Conservation (phyloP, 2,329 filamentous ascomycete species). For the Sporothrix dimorphospora region DNA sequence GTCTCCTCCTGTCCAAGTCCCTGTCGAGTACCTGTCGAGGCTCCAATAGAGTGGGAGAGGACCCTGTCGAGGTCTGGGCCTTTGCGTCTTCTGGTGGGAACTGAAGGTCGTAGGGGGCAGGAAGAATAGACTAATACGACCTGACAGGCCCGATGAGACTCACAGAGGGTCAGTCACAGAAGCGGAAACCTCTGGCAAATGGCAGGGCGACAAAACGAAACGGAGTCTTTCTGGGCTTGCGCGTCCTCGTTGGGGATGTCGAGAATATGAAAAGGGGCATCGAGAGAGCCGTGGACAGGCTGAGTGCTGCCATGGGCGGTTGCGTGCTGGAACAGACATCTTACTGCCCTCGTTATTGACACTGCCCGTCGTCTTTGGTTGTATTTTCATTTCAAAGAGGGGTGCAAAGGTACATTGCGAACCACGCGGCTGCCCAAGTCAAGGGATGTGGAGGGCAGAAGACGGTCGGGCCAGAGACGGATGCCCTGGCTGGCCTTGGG, state of each 20-base stretch:
- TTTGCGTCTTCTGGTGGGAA: background rate
- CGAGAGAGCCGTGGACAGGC: background rate
- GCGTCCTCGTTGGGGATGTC: background rate
- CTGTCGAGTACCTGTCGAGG: background rate
- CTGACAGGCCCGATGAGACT: background rate
- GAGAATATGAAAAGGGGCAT: background rate
- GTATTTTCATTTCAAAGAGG: slow-evolving; percentile 15
- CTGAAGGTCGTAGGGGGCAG: background rate
- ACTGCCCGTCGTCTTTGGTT: background rate
- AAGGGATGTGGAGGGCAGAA: background rate
- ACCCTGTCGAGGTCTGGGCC: slow-evolving; percentile 15
- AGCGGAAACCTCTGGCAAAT: background rate
- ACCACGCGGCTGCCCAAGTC: background rate
- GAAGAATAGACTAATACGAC: background rate
- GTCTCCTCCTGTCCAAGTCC: background rate
- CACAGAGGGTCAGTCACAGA: background rate
- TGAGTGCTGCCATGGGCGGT: background rate
- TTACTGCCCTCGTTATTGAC: background rate
- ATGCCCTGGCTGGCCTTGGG: background rate
- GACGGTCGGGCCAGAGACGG: too few relatives aligned
- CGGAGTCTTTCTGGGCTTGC: slow-evolving; percentile 18
- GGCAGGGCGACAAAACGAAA: slow-evolving; percentile 12
- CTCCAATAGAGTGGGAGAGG: background rate
- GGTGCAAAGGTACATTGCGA: background rate
- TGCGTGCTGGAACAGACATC: background rate